phyloP scores from a whole-genome alignment of 257 asterid genomes.

The Solanum corneliomulleri region DNA sequence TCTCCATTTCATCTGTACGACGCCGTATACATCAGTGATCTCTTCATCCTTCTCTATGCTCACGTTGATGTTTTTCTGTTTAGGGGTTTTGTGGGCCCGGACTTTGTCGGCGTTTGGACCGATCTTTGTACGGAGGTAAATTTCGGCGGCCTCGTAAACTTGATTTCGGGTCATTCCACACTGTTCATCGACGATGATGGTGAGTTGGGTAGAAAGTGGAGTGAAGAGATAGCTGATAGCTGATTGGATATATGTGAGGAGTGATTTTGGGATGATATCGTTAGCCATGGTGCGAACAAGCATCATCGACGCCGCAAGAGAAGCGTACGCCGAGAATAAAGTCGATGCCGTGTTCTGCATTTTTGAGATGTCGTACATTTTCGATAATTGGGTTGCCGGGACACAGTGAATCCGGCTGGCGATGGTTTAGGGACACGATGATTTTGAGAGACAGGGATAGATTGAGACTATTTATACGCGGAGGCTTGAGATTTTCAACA shows the following conservation, averaged over 20 bases:
- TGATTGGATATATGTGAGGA: constrained; percentile 15
- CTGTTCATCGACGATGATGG: constrained; percentile 59
- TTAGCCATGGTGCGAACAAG: constrained; percentile 48
- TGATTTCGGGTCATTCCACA: constrained; percentile 47
- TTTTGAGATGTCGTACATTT: constrained; percentile 26
- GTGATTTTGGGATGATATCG: constrained; percentile 41
- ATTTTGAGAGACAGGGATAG: background rate
- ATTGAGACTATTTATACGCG: background rate
- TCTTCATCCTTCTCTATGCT: constrained; percentile 46
- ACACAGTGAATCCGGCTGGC: background rate
- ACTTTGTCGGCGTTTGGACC: constrained; percentile 39
- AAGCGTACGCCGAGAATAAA: constrained; percentile 72
- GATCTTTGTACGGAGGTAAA: constrained; percentile 47
- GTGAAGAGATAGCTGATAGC: constrained; percentile 19
- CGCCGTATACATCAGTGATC: constrained; percentile 21
- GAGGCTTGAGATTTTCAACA: background rate
- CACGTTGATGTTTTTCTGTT: constrained; percentile 33
- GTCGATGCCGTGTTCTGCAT: constrained; percentile 45
- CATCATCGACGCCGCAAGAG: constrained; percentile 63
- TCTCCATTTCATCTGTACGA: constrained; percentile 37
- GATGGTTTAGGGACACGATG: background rate
- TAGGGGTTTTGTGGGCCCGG: constrained; percentile 34
- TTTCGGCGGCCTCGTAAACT: constrained; percentile 59
- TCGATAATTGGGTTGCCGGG: background rate
- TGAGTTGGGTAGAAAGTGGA: constrained; percentile 16